A percentile compares a stretch with the other conserved stretches of the same genome.
Evolutionary conservation across 2,329 filamentous ascomycete genomes (phyloP).

Genomic region (Colletotrichum tabaci): DNA sequence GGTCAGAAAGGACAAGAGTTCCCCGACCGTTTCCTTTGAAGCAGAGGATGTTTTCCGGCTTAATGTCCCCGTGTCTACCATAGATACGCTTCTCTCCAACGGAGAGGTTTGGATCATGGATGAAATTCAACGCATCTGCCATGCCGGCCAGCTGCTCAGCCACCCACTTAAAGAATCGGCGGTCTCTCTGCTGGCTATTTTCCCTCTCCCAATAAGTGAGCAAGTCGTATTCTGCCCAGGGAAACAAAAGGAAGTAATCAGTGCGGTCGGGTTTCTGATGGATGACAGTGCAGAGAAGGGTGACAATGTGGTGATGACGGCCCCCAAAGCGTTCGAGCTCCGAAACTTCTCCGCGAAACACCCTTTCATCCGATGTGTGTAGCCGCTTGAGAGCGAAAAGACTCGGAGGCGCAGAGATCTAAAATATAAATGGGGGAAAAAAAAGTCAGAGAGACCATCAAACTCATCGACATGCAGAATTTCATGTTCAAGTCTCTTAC

Average conservation of each 20-base stretch:
- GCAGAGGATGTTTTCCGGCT: conserved; percentile 35
- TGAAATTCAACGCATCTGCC: conserved; percentile 9
- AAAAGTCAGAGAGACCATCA: too few relatives aligned
- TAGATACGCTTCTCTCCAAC: neutral
- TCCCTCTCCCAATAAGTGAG: neutral
- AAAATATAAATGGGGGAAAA: neutral
- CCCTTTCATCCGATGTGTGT: neutral
- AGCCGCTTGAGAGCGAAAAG: neutral
- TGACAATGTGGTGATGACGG: neutral
- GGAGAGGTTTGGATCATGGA: neutral
- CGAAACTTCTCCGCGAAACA: neutral
- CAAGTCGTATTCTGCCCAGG: neutral
- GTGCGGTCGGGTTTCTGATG: neutral
- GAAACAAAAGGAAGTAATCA: neutral
- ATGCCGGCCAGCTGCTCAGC: conserved; percentile 34
- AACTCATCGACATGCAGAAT: too few relatives aligned
- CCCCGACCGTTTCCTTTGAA: neutral
- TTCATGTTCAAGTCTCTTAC: too few relatives aligned
- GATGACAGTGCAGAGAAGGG: neutral
- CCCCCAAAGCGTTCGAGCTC: neutral
- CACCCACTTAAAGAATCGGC: conserved; percentile 23
- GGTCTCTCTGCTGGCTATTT: neutral
- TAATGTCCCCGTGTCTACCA: conserved; percentile 33
- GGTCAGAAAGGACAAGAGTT: conserved; percentile 17
- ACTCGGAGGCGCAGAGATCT: neutral